These are phyloP conservation scores for Hemisphaericaspora xylanilytica DNA, from an alignment of 1,139 yeast genomes.

Conservation along the genomic window DNA sequence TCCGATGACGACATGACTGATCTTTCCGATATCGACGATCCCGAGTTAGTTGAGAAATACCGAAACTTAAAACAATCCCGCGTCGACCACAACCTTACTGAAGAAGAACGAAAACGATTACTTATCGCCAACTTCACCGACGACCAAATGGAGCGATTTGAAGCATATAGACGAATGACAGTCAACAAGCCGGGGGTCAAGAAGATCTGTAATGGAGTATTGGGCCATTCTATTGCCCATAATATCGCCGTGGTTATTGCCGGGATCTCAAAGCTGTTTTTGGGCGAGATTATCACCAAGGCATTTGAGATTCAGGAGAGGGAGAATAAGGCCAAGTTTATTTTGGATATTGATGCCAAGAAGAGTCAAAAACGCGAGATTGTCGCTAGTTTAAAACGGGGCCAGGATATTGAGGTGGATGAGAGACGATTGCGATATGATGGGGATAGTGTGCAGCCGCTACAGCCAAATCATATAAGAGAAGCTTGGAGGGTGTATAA, in stretches of 20 bases:
- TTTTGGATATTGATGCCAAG: slow-evolving; percentile 37
- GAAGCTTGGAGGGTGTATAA: slow-evolving; percentile 85
- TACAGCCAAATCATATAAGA: slow-evolving; percentile 79
- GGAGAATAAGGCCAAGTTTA: slow-evolving; percentile 46
- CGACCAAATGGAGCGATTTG: slow-evolving; percentile 87
- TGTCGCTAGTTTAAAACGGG: slow-evolving; percentile 28
- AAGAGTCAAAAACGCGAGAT: slow-evolving; percentile 31
- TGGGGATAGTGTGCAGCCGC: slow-evolving; percentile 55
- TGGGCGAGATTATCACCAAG: slow-evolving; percentile 83
- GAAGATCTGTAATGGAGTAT: slow-evolving; percentile 72
- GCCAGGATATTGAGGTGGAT: slow-evolving; percentile 30
- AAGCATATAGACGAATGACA: slow-evolving; percentile 80
- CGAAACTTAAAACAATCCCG: slow-evolving; percentile 22
- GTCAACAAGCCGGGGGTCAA: slow-evolving; percentile 78
- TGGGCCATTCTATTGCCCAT: slow-evolving; percentile 81
- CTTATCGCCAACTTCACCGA: slow-evolving; percentile 70
- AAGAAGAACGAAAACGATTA: slow-evolving; percentile 59
- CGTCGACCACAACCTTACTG: slow-evolving; percentile 26
- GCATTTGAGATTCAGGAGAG: slow-evolving; percentile 68
- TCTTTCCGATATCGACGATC: slow-evolving; percentile 37
- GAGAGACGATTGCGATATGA: slow-evolving; percentile 29
- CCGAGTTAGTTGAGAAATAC: slow-evolving; percentile 33
- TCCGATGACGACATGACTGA: slow-evolving; percentile 21
- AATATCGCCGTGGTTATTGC: slow-evolving; percentile 80
- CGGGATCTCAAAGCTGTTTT: slow-evolving; percentile 83